Base-by-base conservation (phyloP, 176 grass and related monocot genomes). In the Poa pratensis region DNA sequence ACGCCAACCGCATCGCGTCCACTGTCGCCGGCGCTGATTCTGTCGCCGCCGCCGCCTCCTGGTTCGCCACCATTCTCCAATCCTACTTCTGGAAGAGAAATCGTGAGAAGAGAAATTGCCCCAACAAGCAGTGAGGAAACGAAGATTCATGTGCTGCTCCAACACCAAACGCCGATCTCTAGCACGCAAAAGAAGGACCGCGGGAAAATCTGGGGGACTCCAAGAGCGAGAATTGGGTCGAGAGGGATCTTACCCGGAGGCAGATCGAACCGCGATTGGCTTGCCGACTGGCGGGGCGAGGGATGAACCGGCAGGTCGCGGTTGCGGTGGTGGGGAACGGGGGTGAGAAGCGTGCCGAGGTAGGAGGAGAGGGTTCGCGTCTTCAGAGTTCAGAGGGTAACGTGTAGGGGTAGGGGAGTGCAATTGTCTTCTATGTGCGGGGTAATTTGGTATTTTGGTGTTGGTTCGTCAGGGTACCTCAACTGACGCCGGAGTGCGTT, bases 1-100 rank as follows among this genome's bases (percentile, higher is more conserved):
- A 90, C 68, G 93, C 93, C 51, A 95, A 77, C 48, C 80, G 63
- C 80, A 88, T 90, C 84, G 86, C 66, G 74, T 95, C 93, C 39
- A 92, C 63, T 73, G 49, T 9, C 64, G 74, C 52, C 13, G 85
- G 55, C 63, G 35, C 69, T 51, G 75, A 32, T 32, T 82, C 70
- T 68, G 53, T 76, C 83, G 40, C 28, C 35, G 74, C 13, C 61
- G 46, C 20, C 61, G 46, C 20, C 61, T 86, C 90, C 59, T 88
- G 79, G 86, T 80, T 88, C 82, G 69, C 71, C 75, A 94, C 82
- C 93, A 90, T 88, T 75, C 67, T 55, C 85, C 66, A 84, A 65
- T 24, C 79, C 60, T 69, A 50, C 23, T 15, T 23, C 80, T 84
- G 69, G 27, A 7, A 34, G 14, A 14, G 19, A 37, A 80, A 78